Evolutionary conservation across 768 basidiomycete species (phyloP), one percentile per base, ranked within the genome.

Genomic region (Asterophora parasitica): DNA sequence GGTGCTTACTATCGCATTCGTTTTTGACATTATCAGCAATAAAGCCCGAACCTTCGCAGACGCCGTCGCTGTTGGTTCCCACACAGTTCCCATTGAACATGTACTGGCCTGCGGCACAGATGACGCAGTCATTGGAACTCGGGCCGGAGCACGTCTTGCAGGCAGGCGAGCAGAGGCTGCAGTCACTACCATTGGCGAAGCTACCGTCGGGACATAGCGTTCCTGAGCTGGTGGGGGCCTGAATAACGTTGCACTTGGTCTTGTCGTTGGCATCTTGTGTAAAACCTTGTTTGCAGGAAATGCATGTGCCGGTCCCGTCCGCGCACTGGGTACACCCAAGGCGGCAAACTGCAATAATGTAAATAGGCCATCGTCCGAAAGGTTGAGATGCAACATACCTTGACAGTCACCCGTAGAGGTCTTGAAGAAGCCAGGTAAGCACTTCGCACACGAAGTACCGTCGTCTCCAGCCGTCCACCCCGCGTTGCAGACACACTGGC

Each of bases 21-120:
- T 76, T 69, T 67, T 92, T 93, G 61, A 77, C 75, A 56, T 89
- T 90, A 55, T 95, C 86, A 16, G 81, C 89, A 30, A 93, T 77
- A 52, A 88, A 68, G 38, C 72, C 77, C 8, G 86, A 75, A 6
- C 81, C 82, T 37, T 77, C 68, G 66, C 92, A 95, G 7, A 88
- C 78, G 3, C 92, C 92, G 51, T 78, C 73, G 12, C 65, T 65
- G 58, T 82, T 77, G 27, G 83, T 71, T 39, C 72, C 64, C 13
- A 92, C 87, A 60, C 92, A 93, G 37, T 61, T 71, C 0, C 88
- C 86, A 42, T 85, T 81, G 47, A 88, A 73, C 15, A 76, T 61
- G 54, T 77, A 88, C 40, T 71, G 74, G 1, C 83, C 83, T 0
- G 70, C 59, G 10, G 76, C 77, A 49, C 92, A 95, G 10, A 78